A percentile compares a stretch with the other conserved stretches of the same genome.
Conservation (phyloP, 1,284 basidiomycete genomes). For the Cystobasidium pallidum region DNA sequence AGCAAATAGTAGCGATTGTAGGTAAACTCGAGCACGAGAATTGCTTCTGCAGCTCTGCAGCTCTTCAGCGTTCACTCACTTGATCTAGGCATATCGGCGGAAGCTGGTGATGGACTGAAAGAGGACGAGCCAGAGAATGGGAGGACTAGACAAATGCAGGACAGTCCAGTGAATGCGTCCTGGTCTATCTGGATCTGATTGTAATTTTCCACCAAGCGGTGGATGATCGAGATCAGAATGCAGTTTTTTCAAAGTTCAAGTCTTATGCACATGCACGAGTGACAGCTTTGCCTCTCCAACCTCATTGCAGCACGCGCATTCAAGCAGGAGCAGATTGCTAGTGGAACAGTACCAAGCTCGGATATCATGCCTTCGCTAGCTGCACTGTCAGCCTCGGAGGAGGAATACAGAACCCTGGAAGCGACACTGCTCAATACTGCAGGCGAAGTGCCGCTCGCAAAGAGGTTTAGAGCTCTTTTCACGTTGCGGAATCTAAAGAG, state of each 20-base stretch:
- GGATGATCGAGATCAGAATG: conserved; percentile 8
- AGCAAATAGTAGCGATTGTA: background rate
- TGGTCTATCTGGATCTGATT: background rate
- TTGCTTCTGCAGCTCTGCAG: background rate
- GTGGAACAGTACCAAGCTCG: too few species aligned
- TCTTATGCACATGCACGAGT: background rate
- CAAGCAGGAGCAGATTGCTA: too few species aligned
- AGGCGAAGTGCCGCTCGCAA: conserved; percentile 76
- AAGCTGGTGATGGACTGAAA: background rate
- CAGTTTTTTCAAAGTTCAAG: background rate
- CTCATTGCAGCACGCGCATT: background rate
- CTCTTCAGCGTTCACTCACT: conserved; percentile 18
- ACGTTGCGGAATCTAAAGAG: conserved; percentile 78
- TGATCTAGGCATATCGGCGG: conserved; percentile 44
- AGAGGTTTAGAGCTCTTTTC: conserved; percentile 89
- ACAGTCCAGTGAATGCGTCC: background rate
- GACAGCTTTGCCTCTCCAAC: background rate
- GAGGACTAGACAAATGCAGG: background rate
- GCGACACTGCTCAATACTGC: conserved; percentile 74
- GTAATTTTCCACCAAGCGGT: background rate
- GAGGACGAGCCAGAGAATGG: conserved; percentile 12
- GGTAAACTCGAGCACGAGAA: conserved; percentile 2
- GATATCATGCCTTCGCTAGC: conserved; percentile 30
- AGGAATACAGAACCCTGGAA: conserved; percentile 63
- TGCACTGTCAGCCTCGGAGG: conserved; percentile 54